These are phyloP conservation scores for Fusarium pseudocircinatum DNA, from an alignment of 2,329 filamentous ascomycete species.

Conservation along the genomic window DNA sequence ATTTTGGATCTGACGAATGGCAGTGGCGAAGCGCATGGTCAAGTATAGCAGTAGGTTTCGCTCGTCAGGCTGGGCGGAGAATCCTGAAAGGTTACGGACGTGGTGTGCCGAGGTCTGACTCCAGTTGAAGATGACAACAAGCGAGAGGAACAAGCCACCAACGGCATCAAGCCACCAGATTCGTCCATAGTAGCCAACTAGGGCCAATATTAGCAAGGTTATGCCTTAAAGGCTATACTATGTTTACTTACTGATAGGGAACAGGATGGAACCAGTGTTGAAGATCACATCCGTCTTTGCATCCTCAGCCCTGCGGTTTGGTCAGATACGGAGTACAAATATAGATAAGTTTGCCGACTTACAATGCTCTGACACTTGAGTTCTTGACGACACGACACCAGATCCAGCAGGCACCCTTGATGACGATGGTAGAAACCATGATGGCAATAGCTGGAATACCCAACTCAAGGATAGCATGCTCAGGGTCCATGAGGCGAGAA, in stretches of 20 bases:
- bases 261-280: slow-evolving; percentile 88
- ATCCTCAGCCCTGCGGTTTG: slow-evolving; percentile 56
- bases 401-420: slow-evolving; percentile 85
- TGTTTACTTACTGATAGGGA: slow-evolving; percentile 70
- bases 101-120: slow-evolving; percentile 76
- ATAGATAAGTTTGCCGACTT: slow-evolving; percentile 44
- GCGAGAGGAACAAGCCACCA: slow-evolving; percentile 80
- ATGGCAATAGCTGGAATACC: slow-evolving; percentile 77
- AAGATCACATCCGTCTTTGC: slow-evolving; percentile 83
- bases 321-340: background rate
- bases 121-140: slow-evolving; percentile 85
- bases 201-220: slow-evolving; percentile 19
- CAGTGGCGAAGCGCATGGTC: slow-evolving; percentile 91
- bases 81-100: slow-evolving; percentile 82
- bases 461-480: slow-evolving; percentile 77
- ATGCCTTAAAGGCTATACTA: slow-evolving; percentile 1
- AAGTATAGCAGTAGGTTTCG: slow-evolving; percentile 88
- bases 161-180: slow-evolving; percentile 88
- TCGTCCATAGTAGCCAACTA: slow-evolving; percentile 76
- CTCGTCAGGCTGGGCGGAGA: slow-evolving; percentile 81
- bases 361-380: slow-evolving; percentile 83
- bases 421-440: slow-evolving; percentile 82
- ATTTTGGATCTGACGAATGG: slow-evolving; percentile 86
- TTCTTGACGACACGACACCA: slow-evolving; percentile 90
- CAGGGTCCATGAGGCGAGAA: slow-evolving; percentile 66